These are phyloP conservation scores for Clarireedia hainanense DNA, from an alignment of 2,329 filamentous ascomycete genomes.

Conservation along the genomic window DNA sequence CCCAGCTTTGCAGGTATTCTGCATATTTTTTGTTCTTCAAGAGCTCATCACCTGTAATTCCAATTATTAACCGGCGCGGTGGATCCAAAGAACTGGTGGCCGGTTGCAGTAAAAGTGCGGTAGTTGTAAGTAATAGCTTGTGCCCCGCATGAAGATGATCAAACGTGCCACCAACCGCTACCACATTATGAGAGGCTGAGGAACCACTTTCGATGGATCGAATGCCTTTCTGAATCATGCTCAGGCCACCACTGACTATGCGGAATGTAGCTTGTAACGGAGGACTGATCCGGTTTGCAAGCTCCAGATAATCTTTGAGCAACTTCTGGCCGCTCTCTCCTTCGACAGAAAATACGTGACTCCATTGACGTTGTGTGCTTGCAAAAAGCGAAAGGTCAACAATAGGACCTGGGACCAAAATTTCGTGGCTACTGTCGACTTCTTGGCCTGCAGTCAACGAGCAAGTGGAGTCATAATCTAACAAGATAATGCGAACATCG, in stretches of 20 bases:
- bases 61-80: constrained; percentile 61
- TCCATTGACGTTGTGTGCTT: constrained; percentile 51
- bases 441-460: constrained; percentile 31
- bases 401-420: constrained; percentile 29
- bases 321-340: constrained; percentile 56
- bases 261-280: constrained; percentile 44
- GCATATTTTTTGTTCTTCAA: constrained; percentile 84
- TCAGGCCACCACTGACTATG: constrained; percentile 45
- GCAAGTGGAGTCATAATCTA: constrained; percentile 49
- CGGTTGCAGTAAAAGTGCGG: constrained; percentile 61
- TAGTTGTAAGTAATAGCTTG: constrained; percentile 91
- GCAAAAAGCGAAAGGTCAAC: constrained; percentile 45
- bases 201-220: constrained; percentile 8
- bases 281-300: constrained; percentile 39
- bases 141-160: constrained; percentile 94
- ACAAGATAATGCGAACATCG: constrained; percentile 65
- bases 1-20: constrained; percentile 74
- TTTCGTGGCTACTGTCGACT: neutral
- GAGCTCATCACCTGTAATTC: constrained; percentile 81
- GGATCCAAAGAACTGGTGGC: constrained; percentile 27
- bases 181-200: constrained; percentile 42
- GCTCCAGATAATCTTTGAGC: constrained; percentile 40
- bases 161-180: constrained; percentile 88
- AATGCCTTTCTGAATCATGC: constrained; percentile 31
- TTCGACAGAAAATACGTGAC: constrained; percentile 55